Conservation (phyloP, 2,329 filamentous ascomycete species). For the Trichoderma gracile region DNA sequence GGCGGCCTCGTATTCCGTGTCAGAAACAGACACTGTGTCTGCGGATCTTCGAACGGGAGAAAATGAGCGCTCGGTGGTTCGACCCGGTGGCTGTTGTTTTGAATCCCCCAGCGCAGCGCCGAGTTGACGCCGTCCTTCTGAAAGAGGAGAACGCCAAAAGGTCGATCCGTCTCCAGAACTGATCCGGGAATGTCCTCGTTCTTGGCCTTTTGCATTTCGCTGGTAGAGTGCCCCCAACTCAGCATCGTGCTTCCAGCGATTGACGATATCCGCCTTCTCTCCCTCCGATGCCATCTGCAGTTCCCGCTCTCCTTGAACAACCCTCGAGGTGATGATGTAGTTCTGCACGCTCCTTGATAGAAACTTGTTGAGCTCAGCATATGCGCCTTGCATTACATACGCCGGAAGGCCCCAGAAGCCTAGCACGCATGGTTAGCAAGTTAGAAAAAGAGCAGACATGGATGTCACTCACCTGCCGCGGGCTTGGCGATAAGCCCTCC, state of each 20-base stretch:
- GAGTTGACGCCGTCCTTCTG: constrained; percentile 48
- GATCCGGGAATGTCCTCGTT: constrained; percentile 39
- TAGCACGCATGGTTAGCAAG: constrained; percentile 29
- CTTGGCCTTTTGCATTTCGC: constrained; percentile 50
- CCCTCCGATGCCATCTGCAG: constrained; percentile 53
- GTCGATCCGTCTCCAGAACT: constrained; percentile 11
- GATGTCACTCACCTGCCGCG: constrained; percentile 63
- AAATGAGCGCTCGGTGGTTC: constrained; percentile 25
- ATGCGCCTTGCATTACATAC: constrained; percentile 79
- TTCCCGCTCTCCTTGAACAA: constrained; percentile 72
- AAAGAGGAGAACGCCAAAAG: background rate
- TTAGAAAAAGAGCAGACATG: too few relatives aligned
- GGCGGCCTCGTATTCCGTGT: constrained; percentile 68
- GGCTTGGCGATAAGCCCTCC: constrained; percentile 81
- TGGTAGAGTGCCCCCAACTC: constrained; percentile 62
- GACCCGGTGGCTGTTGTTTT: constrained; percentile 29
- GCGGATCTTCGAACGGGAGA: constrained; percentile 14
- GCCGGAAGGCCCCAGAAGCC: constrained; percentile 72
- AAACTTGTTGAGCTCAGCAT: constrained; percentile 71
- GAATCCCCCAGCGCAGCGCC: constrained; percentile 46
- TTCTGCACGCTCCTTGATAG: constrained; percentile 72
- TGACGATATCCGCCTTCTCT: constrained; percentile 65
- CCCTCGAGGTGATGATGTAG: constrained; percentile 76
- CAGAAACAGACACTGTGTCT: constrained; percentile 35
- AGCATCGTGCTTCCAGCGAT: constrained; percentile 61